Conservation (phyloP, 2,329 filamentous ascomycete species). For the Diaporthe humulicola region DNA sequence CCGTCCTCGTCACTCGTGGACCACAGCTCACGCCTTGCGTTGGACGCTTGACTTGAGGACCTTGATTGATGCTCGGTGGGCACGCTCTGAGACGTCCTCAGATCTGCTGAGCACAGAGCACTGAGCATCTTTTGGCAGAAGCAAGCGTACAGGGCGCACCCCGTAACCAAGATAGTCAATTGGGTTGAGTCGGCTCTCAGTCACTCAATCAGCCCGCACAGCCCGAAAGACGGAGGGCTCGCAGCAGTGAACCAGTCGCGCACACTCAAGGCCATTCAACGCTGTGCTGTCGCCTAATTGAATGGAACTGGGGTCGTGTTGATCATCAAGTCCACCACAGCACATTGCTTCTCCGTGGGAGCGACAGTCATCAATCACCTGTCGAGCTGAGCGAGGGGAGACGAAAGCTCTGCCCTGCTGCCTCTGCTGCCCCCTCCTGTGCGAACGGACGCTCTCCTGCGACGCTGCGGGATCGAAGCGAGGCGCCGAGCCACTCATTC, state of each 20-base stretch:
- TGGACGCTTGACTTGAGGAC: not conserved
- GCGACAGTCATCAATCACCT: not conserved
- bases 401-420: conserved; percentile 5
- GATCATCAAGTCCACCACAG: not conserved
- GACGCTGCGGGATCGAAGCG: conserved; percentile 25
- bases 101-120: not conserved
- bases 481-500: conserved; percentile 25
- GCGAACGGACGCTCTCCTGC: conserved; percentile 26
- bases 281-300: conserved; percentile 4
- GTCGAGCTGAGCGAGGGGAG: not conserved
- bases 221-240: not conserved
- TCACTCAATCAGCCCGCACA: not conserved
- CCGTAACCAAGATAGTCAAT: conserved; percentile 25
- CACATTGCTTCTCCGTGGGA: not conserved
- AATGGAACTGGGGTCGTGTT: conserved; percentile 11
- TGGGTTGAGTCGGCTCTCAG: not conserved
- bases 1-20: not conserved
- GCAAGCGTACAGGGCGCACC: conserved; percentile 15
- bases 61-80: not conserved
- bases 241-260: not conserved
- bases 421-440: not conserved
- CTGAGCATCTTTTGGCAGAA: not conserved
- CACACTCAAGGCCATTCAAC: not conserved
- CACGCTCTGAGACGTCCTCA: not conserved
- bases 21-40: not conserved